Evolutionary conservation across 169 alveolate genomes (phyloP).

Genomic region (Haemoproteus tartakovskyi): DNA sequence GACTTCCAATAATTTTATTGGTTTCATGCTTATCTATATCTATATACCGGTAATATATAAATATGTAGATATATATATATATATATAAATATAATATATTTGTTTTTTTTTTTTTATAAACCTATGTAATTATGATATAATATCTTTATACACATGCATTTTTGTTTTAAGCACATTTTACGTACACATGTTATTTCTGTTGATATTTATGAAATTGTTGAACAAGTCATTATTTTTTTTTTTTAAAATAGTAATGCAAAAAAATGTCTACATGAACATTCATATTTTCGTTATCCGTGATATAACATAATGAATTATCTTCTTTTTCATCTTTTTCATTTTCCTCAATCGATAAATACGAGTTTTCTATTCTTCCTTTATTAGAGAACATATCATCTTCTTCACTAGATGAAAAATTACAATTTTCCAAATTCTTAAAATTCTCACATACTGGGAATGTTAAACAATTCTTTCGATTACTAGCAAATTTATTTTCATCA

Average conservation of each 20-base stretch:
- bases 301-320: conserved; percentile 14
- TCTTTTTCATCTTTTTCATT: conserved; percentile 9
- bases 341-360: neutral
- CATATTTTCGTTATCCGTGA: conserved; percentile 59
- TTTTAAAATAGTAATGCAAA: conserved; percentile 48
- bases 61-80: no score
- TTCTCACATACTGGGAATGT: conserved; percentile 7
- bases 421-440: conserved; percentile 12
- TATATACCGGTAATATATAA: no score
- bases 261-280: conserved; percentile 50
- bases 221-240: conserved; percentile 38
- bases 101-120: no score
- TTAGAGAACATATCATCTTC: conserved; percentile 6
- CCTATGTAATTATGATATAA: no score
- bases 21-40: no score
- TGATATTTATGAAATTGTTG: conserved; percentile 50
- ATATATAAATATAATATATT: no score
- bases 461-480: conserved; percentile 1
- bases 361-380: neutral
- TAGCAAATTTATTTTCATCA: neutral
- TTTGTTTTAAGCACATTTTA: neutral
- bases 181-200: conserved; percentile 45
- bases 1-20: no score
- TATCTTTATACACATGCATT: neutral
- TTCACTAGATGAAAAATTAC: conserved; percentile 43